Evolutionary conservation across 2,329 filamentous ascomycete genomes (phyloP), one percentile per base, ranked within the genome.

Genomic region (Hymenoscyphus occultus): DNA sequence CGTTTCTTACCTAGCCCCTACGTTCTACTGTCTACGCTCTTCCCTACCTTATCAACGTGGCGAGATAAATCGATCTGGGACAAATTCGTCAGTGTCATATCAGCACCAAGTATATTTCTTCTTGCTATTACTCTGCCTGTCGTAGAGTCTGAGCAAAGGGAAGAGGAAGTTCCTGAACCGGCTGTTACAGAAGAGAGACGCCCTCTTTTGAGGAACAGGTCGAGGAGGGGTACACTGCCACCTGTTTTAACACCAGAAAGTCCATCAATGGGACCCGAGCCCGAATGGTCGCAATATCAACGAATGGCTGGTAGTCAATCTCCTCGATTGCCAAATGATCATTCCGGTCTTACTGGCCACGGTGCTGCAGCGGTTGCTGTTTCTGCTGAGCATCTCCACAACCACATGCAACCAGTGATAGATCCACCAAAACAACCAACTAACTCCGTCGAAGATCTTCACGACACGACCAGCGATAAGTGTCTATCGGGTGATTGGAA

Each of bases 61-160:
- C 81, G 78, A 56, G 86, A 90, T 35, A 98, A 97, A 77, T 87
- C 82, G n/a, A 77, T 90, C n/a, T 92, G 89, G 87, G 93, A 94
- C 72, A 93, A 91, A 73, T 79, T 93, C 56, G 80, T 97, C 59
- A 94, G 92, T 54, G 72, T 95, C 12, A 83, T 96, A 45, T 93
- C 93, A 7, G 89, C 92, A n/a, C 91, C 93, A 0, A 96, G 90
- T 71, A 92, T 99, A 45, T 91, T 99, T 68, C 79, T 98, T 1
- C 82, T 99, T 3, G 94, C 94, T 0, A 87, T 95, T 58, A 99
- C 95, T 0, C 78, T 99, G 4, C 95, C 96, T 0, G 93, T 99
- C 0, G 91, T 97, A 5, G 94, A 98, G 72, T 85, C 85, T 0
- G 82, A 85, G 22, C 81, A 83, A 7, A 84, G 86, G 13, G 78